Base-by-base conservation (phyloP, 768 basidiomycete species). In the Rubroboletus satanas region DNA sequence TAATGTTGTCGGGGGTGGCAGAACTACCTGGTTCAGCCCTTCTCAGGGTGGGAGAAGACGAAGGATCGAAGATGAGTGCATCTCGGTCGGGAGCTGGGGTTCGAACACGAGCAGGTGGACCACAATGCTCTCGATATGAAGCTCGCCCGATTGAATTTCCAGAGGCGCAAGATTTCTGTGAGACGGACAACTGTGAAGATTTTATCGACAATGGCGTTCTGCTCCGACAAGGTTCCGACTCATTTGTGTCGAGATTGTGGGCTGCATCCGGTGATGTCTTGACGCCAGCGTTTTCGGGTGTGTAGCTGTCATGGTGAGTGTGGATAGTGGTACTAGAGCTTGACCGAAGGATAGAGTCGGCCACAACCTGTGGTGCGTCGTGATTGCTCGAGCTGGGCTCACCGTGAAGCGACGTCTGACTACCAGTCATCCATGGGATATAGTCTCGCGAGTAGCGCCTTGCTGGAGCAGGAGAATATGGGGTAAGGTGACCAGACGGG, bases 71-170 rank as follows among this genome's bases (percentile, higher is more conserved):
- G 6, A 12, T 14, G 2, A n/a, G 17, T 9, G 5, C 15, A 35
- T 23, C 31, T 44, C 28, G 45, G 26, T 45, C 41, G 7, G 28
- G 23, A 7, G 18, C 41, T 17, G 66, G 58, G 0, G 51, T 56
- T 33, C 57, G 60, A 41, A 31, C 33, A 18, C 48, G 57, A 28
- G 62, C 49, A 33, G 52, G 33, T 15, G 57, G 51, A 7, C 63
- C 69, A 23, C 2, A 58, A 39, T 69, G 51, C 8, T 41, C 52
- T 44, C 63, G 65, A 47, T 65, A 65, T 14, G 67, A 64, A 1
- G 55, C 47, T 32, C 65, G 64, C 12, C 64, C 68, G 23, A n/a
- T 21, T 3, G 68, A 66, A 18, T 28, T 50, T 50, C 37, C 35
- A 55, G 64, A 61, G 46, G 38, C 42, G n/a, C 0, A 28, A 3